Base-by-base conservation (phyloP, 2,329 filamentous ascomycete species). In the Scorias spongiosa region DNA sequence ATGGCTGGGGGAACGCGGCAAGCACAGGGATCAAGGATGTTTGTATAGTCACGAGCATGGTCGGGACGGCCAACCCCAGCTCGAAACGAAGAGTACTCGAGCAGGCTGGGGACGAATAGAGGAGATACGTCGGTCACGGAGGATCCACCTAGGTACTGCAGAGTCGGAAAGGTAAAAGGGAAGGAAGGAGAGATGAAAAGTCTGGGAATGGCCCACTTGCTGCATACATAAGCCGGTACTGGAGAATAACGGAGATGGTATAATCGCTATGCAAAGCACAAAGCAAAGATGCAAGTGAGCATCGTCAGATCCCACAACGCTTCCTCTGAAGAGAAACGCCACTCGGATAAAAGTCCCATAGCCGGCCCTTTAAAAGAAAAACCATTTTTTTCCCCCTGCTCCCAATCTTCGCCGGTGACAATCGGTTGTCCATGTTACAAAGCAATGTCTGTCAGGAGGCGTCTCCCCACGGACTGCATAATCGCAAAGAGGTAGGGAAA, bases 201-300 rank as follows among this genome's bases (percentile, higher is more conserved):
- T 15, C 32, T 12, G 12, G 15, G 32, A 15, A 12, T 12, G 32
- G 15, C 32, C 32, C 32, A 36, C 32, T 36, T 45, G 48, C 43
- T 46, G 26, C 28, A 15, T 46, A 29, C 29, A 44, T 41, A 36
- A 39, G 37, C 43, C 41, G 36, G 29, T 28, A 18, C 39, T 40
- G 39, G 18, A 40, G 12, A 40, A 18, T n/a, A 17, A 40, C 12
- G 15, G 15, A 40, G 15, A 40, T 18, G 39, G 39, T 28, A 40
- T 40, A 40, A 28, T 18, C 39, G 39, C 15, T 18, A 18, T 18
- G 15, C 20, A 12, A 18, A 40, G 18, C 12, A 12, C 5, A 18
- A 40, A 29, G 14, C 40, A 36, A 42, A 28, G 40, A 20, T 42
- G 40, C 40, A 42, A n/a, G 11, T 12, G 12, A 17, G 39, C 39